A percentile compares a stretch with the other conserved stretches of the same genome.
Conservation (phyloP, 1,284 basidiomycete species). For the Cryptococcus neoformans region DNA sequence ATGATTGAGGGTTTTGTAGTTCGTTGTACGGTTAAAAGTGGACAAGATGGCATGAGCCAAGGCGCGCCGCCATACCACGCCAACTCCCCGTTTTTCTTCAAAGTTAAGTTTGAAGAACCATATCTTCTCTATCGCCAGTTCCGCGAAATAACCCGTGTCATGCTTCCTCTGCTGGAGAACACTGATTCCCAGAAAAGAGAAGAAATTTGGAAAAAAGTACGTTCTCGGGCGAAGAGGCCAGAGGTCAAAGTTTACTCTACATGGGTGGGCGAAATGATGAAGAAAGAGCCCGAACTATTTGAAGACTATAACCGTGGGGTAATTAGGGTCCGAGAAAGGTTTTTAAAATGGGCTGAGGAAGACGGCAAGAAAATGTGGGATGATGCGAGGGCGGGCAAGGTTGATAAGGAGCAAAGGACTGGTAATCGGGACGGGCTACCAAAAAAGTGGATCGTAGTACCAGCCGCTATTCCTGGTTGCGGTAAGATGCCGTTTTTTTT, state of each 20-base stretch:
- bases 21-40: slow-evolving; percentile 61
- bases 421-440: slow-evolving; percentile 31
- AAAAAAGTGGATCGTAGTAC: slow-evolving; percentile 81
- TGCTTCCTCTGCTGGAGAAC: slow-evolving; percentile 54
- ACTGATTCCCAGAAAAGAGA: slow-evolving; percentile 5
- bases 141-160: slow-evolving; percentile 84
- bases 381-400: slow-evolving; percentile 49
- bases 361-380: slow-evolving; percentile 54
- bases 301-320: slow-evolving; percentile 66
- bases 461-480: slow-evolving; percentile 87
- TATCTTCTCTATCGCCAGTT: slow-evolving; percentile 99
- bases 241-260: slow-evolving; percentile 51
- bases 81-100: slow-evolving; percentile 95
- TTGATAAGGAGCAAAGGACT: slow-evolving; percentile 13
- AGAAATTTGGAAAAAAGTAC: slow-evolving; percentile 38
- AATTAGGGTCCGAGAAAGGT: slow-evolving; percentile 75
- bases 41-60: slow-evolving; percentile 8
- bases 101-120: slow-evolving; percentile 98
- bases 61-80: slow-evolving; percentile 63
- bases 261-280: slow-evolving; percentile 59
- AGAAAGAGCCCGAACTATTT: slow-evolving; percentile 62
- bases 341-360: slow-evolving; percentile 66
- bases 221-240: slow-evolving; percentile 40
- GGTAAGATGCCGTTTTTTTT: slow-evolving; percentile 56
- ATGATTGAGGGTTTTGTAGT: slow-evolving; percentile 97